Base-by-base conservation (phyloP, 2,329 filamentous ascomycete species). In the Lasiodiplodia theobromae region DNA sequence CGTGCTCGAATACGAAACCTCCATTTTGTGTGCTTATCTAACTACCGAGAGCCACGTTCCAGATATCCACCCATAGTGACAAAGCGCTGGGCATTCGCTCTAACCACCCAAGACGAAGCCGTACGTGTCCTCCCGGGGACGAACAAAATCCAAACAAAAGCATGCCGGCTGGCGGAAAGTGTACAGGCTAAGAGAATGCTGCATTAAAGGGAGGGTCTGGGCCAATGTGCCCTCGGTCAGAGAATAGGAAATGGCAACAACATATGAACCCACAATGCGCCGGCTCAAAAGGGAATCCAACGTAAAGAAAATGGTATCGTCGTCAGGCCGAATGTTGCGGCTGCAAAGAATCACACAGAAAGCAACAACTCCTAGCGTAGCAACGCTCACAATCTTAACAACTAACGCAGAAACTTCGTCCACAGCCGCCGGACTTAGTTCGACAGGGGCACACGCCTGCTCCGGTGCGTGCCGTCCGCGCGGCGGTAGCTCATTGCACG, bases 401-500 rank as follows among this genome's bases (percentile, higher is more conserved):
- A 38, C 28, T 25, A 34, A 40, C 52, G 25, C 25, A 31, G 14
- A 31, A 62, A 28, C 54, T 12, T 57, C 34, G n/a, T 18, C 49
- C n/a, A 56, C 52, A 44, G 2, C 3, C 8, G 6, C 38, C n/a
- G n/a, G 0, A 12, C 18, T 66, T 25, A 68, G 47, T 54, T 64
- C 25, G 67, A 58, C 23, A 69, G 53, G 31, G 78, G 78, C 14
- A 80, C 74, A 51, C 76, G 77, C 66, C 78, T 75, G 69, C 76
- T 77, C 64, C 78, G 76, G 67, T 78, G 76, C 11, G 79, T 81
- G 66, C 83, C 83, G 70, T 84, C 82, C 51, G 83, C 83, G 47
- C 83, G 78, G 52, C 82, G 78, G 71, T 85, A 85, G 70, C 77
- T 80, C 82, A 84, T 83, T 65, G 78, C 75, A 67, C 75, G 70